Percentiles rank a stretch among this genome's conserved stretches.
Evolutionary conservation across 1,139 yeast species (phyloP).

Genomic region (Lodderomyces oxycetoniae): DNA sequence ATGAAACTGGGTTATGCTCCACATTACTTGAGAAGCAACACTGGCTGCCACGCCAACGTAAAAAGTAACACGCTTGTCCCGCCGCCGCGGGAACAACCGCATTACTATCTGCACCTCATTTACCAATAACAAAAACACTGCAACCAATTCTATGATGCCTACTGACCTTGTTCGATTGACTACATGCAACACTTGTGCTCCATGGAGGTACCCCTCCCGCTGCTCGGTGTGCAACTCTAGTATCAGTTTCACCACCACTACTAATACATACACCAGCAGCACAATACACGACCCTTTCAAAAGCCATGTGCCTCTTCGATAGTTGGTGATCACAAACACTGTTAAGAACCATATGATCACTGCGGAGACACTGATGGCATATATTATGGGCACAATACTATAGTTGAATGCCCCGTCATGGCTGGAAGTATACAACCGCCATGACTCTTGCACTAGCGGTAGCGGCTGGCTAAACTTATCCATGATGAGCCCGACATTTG

Average conservation of each 20-base stretch:
- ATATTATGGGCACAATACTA: constrained; percentile 57
- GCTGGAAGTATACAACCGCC: constrained; percentile 36
- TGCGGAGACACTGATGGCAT: constrained; percentile 60
- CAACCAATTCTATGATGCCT: constrained; percentile 58
- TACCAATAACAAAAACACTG: constrained; percentile 57
- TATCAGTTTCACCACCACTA: constrained; percentile 48
- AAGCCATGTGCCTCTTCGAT: constrained; percentile 50
- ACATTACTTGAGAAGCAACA: constrained; percentile 56
- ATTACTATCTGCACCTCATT: constrained; percentile 76
- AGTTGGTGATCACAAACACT: constrained; percentile 58
- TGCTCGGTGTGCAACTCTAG: constrained; percentile 47
- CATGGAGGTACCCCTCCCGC: constrained; percentile 50
- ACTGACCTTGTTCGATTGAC: constrained; percentile 48
- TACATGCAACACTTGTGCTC: constrained; percentile 43
- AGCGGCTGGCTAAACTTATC: constrained; percentile 26
- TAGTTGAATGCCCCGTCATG: constrained; percentile 46
- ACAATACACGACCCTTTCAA: constrained; percentile 43
- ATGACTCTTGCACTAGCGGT: constrained; percentile 37
- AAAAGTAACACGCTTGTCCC: constrained; percentile 65
- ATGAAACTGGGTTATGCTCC: constrained; percentile 63
- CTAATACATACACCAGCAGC: constrained; percentile 50
- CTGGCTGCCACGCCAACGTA: constrained; percentile 57
- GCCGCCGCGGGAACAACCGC: constrained; percentile 64
- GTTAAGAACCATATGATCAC: constrained; percentile 64
- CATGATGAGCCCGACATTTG: constrained; percentile 33